These are phyloP conservation scores for Petasospora fabianii DNA, from an alignment of 1,139 yeast genomes.

Conservation along the genomic window DNA sequence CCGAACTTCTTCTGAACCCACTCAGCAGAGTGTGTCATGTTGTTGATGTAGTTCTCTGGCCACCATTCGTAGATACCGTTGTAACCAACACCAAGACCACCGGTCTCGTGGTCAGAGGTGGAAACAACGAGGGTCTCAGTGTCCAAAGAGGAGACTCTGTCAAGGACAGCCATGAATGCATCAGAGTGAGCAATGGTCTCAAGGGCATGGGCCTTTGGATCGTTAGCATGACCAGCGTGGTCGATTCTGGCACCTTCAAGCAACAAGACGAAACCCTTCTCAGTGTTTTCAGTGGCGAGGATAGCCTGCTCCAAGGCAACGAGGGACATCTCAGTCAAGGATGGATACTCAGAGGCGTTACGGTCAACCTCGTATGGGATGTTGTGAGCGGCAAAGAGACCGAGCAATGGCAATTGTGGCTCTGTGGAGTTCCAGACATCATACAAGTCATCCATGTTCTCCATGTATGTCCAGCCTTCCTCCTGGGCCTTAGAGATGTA, in stretches of 20 bases:
- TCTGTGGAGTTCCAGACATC: slow-evolving; percentile 16
- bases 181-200: slow-evolving; percentile 24
- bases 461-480: slow-evolving; percentile 27
- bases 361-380: slow-evolving; percentile 25
- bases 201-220: slow-evolving; percentile 22
- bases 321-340: slow-evolving; percentile 22
- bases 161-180: slow-evolving; percentile 25
- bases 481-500: slow-evolving; percentile 22
- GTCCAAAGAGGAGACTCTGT: slow-evolving; percentile 22
- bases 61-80: slow-evolving; percentile 22
- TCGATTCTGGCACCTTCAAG: slow-evolving; percentile 28
- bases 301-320: slow-evolving; percentile 25
- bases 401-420: slow-evolving; percentile 22
- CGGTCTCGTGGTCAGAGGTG: slow-evolving; percentile 28
- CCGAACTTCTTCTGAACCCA: slow-evolving; percentile 16
- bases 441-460: slow-evolving; percentile 22
- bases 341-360: slow-evolving; percentile 21
- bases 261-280: slow-evolving; percentile 25
- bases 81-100: slow-evolving; percentile 24
- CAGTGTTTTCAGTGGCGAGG: slow-evolving; percentile 23
- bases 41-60: slow-evolving; percentile 18
- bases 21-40: slow-evolving; percentile 23
- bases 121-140: slow-evolving; percentile 25
- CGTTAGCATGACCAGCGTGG: slow-evolving; percentile 26
- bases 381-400: slow-evolving; percentile 17